A percentile compares a stretch with the other conserved stretches of the same genome.
Evolutionary conservation across 495 filamentous ascomycete species (phyloP).

Genomic region (Tuber borchii): DNA sequence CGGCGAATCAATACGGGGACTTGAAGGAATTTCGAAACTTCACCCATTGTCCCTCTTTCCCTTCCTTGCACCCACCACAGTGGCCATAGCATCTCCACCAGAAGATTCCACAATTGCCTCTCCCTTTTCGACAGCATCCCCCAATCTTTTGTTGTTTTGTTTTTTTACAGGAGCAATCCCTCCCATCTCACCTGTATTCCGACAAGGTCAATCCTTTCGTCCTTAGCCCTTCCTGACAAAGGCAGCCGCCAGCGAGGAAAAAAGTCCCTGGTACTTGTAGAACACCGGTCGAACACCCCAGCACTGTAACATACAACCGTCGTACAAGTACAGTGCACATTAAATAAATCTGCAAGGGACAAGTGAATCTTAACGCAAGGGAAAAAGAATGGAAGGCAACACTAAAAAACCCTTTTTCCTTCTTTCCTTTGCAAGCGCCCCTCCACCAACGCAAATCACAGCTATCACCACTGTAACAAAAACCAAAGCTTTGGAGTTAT

Average conservation of each 20-base stretch:
- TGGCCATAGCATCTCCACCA: background rate
- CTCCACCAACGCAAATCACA: background rate
- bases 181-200: background rate
- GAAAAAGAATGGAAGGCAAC: background rate
- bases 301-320: background rate
- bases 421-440: background rate
- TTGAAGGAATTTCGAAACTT: background rate
- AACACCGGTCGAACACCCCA: background rate
- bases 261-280: background rate
- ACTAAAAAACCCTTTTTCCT: background rate
- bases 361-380: background rate
- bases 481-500: background rate
- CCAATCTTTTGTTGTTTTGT: background rate
- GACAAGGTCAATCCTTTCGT: background rate
- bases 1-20: background rate
- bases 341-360: slow-evolving; percentile 1
- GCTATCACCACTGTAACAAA: background rate
- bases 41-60: background rate
- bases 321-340: background rate
- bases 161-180: background rate
- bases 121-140: background rate
- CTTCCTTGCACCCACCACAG: background rate
- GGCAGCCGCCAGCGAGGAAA: background rate
- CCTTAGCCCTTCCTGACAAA: background rate
- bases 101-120: background rate